Conservation (phyloP, 1,139 yeast genomes). For the Pichia terricola region DNA sequence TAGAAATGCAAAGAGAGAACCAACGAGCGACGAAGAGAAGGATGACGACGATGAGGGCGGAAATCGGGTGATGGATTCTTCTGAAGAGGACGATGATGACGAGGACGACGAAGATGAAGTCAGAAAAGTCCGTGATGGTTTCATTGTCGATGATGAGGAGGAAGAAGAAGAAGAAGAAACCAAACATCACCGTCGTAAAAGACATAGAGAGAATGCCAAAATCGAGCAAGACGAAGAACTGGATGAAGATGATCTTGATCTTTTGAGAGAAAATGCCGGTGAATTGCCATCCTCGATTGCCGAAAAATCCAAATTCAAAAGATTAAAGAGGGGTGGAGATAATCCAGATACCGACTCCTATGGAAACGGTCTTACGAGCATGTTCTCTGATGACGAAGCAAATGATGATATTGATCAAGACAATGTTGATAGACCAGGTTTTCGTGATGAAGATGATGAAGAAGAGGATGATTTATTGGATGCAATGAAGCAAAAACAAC, state of each 20-base stretch:
- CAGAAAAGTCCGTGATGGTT: constrained; percentile 41
- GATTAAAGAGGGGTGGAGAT: constrained; percentile 64
- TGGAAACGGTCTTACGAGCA: constrained; percentile 50
- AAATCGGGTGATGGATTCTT: constrained; percentile 16
- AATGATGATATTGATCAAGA: not conserved
- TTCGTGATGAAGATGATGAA: constrained; percentile 27
- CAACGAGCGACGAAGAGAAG: not conserved
- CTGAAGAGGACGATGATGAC: constrained; percentile 27
- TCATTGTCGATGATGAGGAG: constrained; percentile 70
- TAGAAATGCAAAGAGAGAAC: not conserved
- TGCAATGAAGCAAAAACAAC: constrained; percentile 20
- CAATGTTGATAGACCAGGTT: constrained; percentile 10
- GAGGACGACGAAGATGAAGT: constrained; percentile 37
- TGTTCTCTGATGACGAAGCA: constrained; percentile 50
- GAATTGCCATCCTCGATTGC: constrained; percentile 31
- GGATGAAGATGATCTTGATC: constrained; percentile 91
- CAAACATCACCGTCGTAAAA: constrained; percentile 25
- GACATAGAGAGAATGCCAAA: constrained; percentile 30
- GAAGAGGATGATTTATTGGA: constrained; percentile 27
- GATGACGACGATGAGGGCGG: constrained; percentile 6
- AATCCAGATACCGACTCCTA: constrained; percentile 23
- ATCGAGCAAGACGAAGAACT: constrained; percentile 52
- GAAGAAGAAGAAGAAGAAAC: constrained; percentile 72
- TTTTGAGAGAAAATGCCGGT: constrained; percentile 85
- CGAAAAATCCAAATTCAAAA: constrained; percentile 53